Evolutionary conservation across 768 basidiomycete genomes (phyloP).

Genomic region (Fomitopsis pulvina): DNA sequence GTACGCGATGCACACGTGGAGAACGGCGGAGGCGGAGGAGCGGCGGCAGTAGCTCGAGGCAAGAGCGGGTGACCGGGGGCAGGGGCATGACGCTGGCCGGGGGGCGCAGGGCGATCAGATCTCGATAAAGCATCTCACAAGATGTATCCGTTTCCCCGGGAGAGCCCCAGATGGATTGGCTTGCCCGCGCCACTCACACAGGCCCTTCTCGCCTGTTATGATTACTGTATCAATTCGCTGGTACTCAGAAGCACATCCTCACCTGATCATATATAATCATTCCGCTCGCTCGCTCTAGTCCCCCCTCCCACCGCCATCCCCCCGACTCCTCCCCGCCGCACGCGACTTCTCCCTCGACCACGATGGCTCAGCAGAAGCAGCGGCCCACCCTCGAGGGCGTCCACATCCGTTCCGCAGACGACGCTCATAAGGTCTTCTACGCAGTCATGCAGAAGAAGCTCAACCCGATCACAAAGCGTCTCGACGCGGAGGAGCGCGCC

Average conservation of each 20-base stretch:
- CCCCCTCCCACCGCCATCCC: constrained; percentile 14
- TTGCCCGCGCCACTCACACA: constrained; percentile 3
- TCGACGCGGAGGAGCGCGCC: constrained; percentile 64
- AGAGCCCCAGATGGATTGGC: neutral
- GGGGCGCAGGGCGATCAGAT: neutral
- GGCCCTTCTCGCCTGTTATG: neutral
- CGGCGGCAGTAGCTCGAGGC: neutral
- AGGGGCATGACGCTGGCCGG: neutral
- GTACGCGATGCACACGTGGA: neutral
- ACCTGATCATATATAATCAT: constrained; percentile 16
- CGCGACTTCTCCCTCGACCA: constrained; percentile 10
- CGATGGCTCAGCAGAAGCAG: constrained; percentile 42
- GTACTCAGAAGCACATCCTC: constrained; percentile 1
- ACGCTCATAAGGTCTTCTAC: constrained; percentile 78
- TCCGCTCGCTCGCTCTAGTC: constrained; percentile 1
- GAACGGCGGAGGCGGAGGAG: neutral
- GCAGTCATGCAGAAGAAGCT: constrained; percentile 58
- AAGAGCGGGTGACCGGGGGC: neutral
- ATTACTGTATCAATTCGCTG: constrained; percentile 1
- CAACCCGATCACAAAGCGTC: constrained; percentile 67
- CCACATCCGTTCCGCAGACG: constrained; percentile 70
- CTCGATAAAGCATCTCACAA: neutral
- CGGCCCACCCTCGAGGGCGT: constrained; percentile 65
- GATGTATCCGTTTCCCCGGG: constrained; percentile 2
- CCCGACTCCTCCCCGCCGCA: constrained; percentile 16